Percentiles rank a stretch among this genome's conserved stretches.
These are phyloP conservation scores for Coniochaeta hoffmannii DNA, from an alignment of 2,329 filamentous ascomycete genomes.

Conservation along the genomic window DNA sequence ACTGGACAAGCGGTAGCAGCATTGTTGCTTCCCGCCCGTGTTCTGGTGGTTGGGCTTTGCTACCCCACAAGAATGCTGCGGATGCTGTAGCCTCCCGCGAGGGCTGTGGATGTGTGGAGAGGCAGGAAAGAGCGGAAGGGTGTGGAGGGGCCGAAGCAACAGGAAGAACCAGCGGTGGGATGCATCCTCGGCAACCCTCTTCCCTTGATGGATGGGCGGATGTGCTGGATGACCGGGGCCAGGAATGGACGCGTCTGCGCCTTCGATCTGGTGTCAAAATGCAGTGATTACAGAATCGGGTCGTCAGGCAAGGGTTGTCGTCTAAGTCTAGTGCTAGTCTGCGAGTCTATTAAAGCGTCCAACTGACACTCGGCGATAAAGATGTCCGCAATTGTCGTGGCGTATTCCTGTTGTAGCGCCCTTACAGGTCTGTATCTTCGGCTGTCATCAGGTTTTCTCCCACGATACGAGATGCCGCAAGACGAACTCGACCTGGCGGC, in stretches of 20 bases:
- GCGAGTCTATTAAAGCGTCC: background rate
- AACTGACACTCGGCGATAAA: background rate
- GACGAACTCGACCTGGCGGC: background rate
- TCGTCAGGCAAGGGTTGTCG: background rate
- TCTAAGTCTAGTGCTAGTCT: too few species aligned
- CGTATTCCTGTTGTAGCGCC: background rate
- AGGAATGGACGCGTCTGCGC: background rate
- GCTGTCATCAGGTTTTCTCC: background rate
- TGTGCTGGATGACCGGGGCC: background rate
- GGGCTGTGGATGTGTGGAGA: background rate
- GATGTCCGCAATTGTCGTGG: background rate
- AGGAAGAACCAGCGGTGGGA: background rate
- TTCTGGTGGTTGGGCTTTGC: background rate
- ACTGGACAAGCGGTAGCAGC: background rate
- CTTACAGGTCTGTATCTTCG: background rate
- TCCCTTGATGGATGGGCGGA: slow-evolving; percentile 1
- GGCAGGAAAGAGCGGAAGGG: background rate
- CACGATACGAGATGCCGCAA: background rate
- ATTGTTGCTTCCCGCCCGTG: background rate
- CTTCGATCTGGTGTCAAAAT: background rate
- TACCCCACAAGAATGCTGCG: background rate
- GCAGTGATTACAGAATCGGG: background rate
- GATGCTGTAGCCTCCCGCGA: background rate
- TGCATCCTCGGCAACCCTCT: background rate
- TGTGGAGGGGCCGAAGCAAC: background rate